phyloP scores from a whole-genome alignment of 2,329 filamentous ascomycete genomes.

The Aspergillus nomiae region DNA sequence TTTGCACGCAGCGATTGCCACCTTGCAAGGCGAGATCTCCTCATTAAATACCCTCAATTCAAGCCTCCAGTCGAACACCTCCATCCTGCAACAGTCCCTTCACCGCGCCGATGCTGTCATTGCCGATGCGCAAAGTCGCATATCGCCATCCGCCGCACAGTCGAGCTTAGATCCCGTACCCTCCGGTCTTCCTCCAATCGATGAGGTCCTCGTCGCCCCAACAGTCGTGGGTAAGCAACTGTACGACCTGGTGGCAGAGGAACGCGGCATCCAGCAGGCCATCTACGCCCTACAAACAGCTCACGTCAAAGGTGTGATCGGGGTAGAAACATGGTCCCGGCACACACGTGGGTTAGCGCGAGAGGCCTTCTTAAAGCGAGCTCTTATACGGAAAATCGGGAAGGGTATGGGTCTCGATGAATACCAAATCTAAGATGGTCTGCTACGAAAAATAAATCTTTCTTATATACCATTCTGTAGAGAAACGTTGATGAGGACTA shows the following conservation, averaged over 20 bases:
- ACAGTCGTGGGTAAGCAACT: constrained; percentile 92
- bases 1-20: constrained; percentile 68
- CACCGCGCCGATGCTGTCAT: constrained; percentile 78
- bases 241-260: constrained; percentile 85
- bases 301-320: constrained; percentile 48
- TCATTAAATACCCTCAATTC: constrained; percentile 70
- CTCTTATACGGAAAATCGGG: constrained; percentile 49
- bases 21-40: constrained; percentile 72
- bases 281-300: constrained; percentile 65
- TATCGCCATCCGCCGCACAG: constrained; percentile 26
- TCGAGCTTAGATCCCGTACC: constrained; percentile 34
- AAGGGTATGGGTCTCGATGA: constrained; percentile 48
- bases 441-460: not conserved
- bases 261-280: constrained; percentile 81
- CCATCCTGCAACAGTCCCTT: constrained; percentile 75
- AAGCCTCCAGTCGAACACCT: constrained; percentile 74
- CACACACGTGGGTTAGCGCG: constrained; percentile 49
- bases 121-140: constrained; percentile 66
- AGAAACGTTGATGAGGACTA: not conserved
- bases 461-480: constrained; percentile 3
- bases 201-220: constrained; percentile 89
- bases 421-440: not conserved
- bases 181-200: constrained; percentile 68
- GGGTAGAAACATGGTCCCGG: constrained; percentile 49
- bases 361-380: constrained; percentile 51